A percentile compares a stretch with the other conserved stretches of the same genome.
Evolutionary conservation across 192 early-diverging fungal species (phyloP).

Genomic region (Endogone sp.): DNA sequence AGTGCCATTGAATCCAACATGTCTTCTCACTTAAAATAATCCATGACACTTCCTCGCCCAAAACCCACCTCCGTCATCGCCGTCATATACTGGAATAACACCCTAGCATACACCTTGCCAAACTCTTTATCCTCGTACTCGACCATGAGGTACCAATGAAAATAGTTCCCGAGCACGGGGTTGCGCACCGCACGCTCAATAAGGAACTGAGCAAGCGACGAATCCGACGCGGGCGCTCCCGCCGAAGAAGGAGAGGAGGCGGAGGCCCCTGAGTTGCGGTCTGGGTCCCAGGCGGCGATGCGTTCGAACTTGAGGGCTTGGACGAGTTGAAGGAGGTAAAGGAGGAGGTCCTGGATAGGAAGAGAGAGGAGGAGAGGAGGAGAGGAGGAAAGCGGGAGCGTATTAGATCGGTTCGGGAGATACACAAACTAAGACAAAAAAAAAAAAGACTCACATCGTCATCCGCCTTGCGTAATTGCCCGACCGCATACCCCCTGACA

Average conservation of each 20-base stretch:
- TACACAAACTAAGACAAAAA: not conserved
- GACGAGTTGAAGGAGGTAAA: constrained; percentile 95
- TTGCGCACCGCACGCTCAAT: constrained; percentile 85
- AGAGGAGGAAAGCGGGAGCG: not conserved
- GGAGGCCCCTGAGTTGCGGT: constrained; percentile 24
- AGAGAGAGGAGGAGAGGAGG: not conserved
- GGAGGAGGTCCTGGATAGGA: constrained; percentile 69
- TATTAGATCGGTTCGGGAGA: not conserved
- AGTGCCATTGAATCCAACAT: not conserved
- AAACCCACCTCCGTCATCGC: constrained; percentile 60
- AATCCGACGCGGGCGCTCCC: constrained; percentile 26
- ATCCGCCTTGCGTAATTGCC: constrained; percentile 82
- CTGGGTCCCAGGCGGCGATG: constrained; percentile 37
- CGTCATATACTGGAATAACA: constrained; percentile 78
- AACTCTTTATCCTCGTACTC: constrained; percentile 85
- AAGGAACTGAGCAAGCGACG: constrained; percentile 81
- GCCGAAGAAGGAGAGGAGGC: too few relatives aligned
- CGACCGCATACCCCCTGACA: constrained; percentile 86
- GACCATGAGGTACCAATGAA: constrained; percentile 98
- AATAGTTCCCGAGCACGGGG: constrained; percentile 85
- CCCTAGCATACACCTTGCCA: constrained; percentile 85
- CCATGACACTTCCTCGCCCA: not conserved
- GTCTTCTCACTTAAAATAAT: constrained; percentile 5
- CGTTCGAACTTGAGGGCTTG: constrained; percentile 97
- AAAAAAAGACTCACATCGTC: constrained; percentile 66